Base-by-base conservation (phyloP, 805 yeast genomes). In the Zygosaccharomyces gambellarensis region DNA sequence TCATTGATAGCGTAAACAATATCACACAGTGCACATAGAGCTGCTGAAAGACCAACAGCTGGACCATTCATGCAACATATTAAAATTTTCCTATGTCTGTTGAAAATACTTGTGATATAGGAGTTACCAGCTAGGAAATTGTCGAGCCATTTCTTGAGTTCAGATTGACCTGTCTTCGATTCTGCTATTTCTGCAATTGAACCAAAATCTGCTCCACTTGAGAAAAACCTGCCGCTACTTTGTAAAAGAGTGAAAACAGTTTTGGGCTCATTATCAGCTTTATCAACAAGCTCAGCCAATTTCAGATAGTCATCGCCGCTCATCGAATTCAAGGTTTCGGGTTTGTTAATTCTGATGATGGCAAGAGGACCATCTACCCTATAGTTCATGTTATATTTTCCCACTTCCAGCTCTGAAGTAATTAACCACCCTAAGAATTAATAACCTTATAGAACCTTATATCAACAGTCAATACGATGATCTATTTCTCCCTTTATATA, bases 41-140 rank as follows among this genome's bases (percentile, higher is more conserved):
- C 89, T 2, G 90, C 81, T 29, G 82, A 72, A 50, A 89, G 74
- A 0, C 97, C 97, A 50, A 89, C 77, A 4, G 81, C 95, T 0
- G 97, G 96, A 0, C 97, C 97, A 63, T 89, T 89, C 49, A 89
- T 72, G 3, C 89, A 90, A 39, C 80, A 79, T 25, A 82, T 82
- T 32, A 89, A 69, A 7, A 87, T 73, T 63, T 89, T 89, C 8
- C 75, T 68, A 67, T 89, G 96, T 59, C 81, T 78, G 54, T 80
- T 78, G 63, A 87, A 80, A 34, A 83, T 72, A 54, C 81, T 78
- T 4, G 94, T 82, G 47, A 89, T 68, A 59, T 76, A 82, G 25
- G 82, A 76, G 64, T 89, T 89, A 59, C 89, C 79, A 3, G 89
- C 78, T n/a, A 80, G 79, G 59, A 85, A 84, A 53, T 71, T 71